Evolutionary conservation across 2,329 filamentous ascomycete genomes (phyloP).

Genomic region (Verticillium nubilum): DNA sequence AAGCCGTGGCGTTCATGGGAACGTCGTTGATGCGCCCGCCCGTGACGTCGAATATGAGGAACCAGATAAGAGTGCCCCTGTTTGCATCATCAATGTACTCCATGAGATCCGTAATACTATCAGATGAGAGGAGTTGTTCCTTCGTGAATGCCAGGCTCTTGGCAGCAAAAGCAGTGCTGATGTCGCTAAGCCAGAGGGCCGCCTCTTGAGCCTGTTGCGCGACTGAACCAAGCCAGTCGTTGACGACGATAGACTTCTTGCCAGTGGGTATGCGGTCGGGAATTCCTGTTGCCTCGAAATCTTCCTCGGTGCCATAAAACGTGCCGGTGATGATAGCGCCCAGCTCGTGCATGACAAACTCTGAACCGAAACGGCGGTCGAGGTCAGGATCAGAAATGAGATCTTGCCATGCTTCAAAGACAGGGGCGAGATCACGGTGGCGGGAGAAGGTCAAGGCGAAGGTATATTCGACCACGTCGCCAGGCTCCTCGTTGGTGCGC

Average conservation of each 20-base stretch:
- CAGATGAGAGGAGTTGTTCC: conserved; percentile 39
- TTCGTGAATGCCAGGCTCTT: conserved; percentile 50
- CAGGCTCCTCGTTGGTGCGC: conserved; percentile 50
- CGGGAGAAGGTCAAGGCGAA: conserved; percentile 47
- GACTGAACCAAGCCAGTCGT: conserved; percentile 59
- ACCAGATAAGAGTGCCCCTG: conserved; percentile 51
- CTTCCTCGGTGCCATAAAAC: conserved; percentile 53
- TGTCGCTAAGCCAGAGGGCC: conserved; percentile 38
- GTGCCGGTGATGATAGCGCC: conserved; percentile 53
- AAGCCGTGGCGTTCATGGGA: conserved; percentile 50
- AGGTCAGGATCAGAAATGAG: conserved; percentile 48
- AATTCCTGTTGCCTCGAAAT: conserved; percentile 49
- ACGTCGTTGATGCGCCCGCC: conserved; percentile 56
- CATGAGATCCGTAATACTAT: conserved; percentile 44
- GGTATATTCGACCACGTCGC: conserved; percentile 51
- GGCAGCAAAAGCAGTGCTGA: conserved; percentile 47
- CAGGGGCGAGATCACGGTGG: conserved; percentile 37
- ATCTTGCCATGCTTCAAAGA: conserved; percentile 54
- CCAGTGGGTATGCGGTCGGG: conserved; percentile 37
- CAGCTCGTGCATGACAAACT: conserved; percentile 48
- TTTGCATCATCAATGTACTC: conserved; percentile 42
- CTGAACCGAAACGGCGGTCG: conserved; percentile 52
- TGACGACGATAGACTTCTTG: conserved; percentile 36
- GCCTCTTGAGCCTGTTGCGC: conserved; percentile 44
- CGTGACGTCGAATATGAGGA: conserved; percentile 56